Conservation (phyloP, 768 basidiomycete species). For the Dioszegia crocea region DNA sequence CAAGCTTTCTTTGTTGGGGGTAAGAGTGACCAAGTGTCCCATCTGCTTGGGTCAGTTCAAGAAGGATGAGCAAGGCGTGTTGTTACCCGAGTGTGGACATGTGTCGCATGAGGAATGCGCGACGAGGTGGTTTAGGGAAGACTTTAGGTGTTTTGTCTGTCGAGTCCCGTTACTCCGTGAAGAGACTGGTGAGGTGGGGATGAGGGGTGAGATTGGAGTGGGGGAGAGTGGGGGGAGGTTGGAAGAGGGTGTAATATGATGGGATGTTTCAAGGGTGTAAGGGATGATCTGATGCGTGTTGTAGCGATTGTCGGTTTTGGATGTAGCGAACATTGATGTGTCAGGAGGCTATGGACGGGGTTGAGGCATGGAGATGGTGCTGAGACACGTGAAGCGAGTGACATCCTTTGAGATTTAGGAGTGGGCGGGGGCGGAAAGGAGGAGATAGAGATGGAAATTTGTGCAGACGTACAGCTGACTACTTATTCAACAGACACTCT, state of each 20-base stretch:
- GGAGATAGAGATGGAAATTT: too few species aligned
- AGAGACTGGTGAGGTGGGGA: conserved; percentile 12
- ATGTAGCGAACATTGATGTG: background rate
- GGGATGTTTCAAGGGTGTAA: background rate
- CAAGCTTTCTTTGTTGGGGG: conserved; percentile 63
- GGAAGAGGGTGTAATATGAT: background rate
- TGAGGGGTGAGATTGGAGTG: too few species aligned
- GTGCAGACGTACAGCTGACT: background rate
- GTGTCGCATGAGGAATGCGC: conserved; percentile 61
- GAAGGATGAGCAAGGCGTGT: conserved; percentile 57
- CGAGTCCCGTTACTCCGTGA: conserved; percentile 43
- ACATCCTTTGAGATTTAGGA: too few species aligned
- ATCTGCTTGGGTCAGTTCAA: conserved; percentile 71
- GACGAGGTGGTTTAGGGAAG: conserved; percentile 60
- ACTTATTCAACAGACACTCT: background rate
- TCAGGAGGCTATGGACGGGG: background rate
- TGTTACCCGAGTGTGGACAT: conserved; percentile 63
- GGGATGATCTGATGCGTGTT: background rate
- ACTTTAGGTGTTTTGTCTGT: conserved; percentile 65
- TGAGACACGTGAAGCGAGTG: background rate
- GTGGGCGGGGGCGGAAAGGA: too few species aligned
- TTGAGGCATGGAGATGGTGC: background rate
- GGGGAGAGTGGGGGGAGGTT: background rate
- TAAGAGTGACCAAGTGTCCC: conserved; percentile 65
- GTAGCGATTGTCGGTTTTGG: background rate